Percentiles rank a stretch among this genome's conserved stretches.
Conservation (phyloP, 108 stramenopile species). For the Pseudonitzschia multiseries region DNA sequence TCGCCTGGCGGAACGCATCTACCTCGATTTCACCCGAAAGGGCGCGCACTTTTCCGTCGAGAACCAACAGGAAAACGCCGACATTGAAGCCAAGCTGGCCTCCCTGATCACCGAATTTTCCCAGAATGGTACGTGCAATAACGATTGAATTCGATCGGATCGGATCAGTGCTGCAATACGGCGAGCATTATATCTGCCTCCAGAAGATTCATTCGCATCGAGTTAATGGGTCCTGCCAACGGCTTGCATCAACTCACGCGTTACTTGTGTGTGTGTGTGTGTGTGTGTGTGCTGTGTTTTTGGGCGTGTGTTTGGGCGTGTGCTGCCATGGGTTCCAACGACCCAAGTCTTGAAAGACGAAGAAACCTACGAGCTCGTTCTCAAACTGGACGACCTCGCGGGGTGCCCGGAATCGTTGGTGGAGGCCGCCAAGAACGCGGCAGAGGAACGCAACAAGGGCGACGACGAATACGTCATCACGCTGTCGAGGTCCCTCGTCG, state of each 20-base stretch:
- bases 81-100: conserved; percentile 68
- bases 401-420: conserved; percentile 67
- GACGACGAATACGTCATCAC: conserved; percentile 69
- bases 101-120: conserved; percentile 57
- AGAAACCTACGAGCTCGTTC: conserved; percentile 59
- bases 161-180: no score
- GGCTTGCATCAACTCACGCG: no score
- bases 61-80: conserved; percentile 56
- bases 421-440: conserved; percentile 65
- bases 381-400: conserved; percentile 48
- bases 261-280: no score
- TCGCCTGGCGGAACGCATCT: conserved; percentile 69
- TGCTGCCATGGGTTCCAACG: no score
- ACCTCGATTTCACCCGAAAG: conserved; percentile 62
- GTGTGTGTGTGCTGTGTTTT: no score
- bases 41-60: conserved; percentile 58
- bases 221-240: no score
- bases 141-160: no score
- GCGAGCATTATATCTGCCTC: no score
- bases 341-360: conserved; percentile 61
- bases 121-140: conserved; percentile 63
- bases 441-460: conserved; percentile 55
- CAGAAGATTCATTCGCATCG: no score
- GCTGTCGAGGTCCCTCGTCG: conserved; percentile 63
- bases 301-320: no score